A percentile compares a stretch with the other conserved stretches of the same genome.
Conservation (phyloP, 2,329 filamentous ascomycete genomes). For the Aureobasidium pullulans region DNA sequence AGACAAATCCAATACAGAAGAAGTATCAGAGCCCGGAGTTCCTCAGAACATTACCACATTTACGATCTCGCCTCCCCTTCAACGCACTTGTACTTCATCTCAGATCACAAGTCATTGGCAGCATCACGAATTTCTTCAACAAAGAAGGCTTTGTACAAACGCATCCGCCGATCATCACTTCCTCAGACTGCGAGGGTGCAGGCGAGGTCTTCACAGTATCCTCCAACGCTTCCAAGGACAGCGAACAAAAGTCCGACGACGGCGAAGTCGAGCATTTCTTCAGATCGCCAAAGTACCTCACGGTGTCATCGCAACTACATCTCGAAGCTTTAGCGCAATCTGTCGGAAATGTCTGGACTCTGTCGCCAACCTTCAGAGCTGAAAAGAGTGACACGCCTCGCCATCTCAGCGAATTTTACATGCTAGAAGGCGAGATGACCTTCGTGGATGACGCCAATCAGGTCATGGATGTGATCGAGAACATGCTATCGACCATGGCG, state of each 20-base stretch:
- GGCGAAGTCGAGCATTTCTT: slow-evolving; percentile 58
- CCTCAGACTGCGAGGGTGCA: slow-evolving; percentile 93
- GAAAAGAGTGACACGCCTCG: slow-evolving; percentile 89
- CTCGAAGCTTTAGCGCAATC: slow-evolving; percentile 86
- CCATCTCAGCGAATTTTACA: slow-evolving; percentile 96
- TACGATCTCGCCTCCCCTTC: slow-evolving; percentile 72
- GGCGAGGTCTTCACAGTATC: slow-evolving; percentile 80
- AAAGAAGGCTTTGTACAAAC: slow-evolving; percentile 67
- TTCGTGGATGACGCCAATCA: slow-evolving; percentile 63
- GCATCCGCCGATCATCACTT: slow-evolving; percentile 90
- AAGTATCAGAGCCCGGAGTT: slow-evolving; percentile 91
- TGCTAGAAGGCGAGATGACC: slow-evolving; percentile 87
- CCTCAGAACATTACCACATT: slow-evolving; percentile 78
- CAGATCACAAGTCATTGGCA: slow-evolving; percentile 69
- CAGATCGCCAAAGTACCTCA: slow-evolving; percentile 81
- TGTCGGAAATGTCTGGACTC: slow-evolving; percentile 83
- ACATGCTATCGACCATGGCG: slow-evolving; percentile 59
- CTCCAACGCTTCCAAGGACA: slow-evolving; percentile 20
- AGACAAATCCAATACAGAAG: slow-evolving; percentile 92
- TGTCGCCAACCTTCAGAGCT: slow-evolving; percentile 89
- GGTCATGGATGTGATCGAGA: slow-evolving; percentile 74
- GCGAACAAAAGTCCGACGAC: slow-evolving; percentile 28
- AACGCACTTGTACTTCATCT: slow-evolving; percentile 75
- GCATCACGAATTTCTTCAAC: slow-evolving; percentile 69
- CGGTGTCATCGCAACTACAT: slow-evolving; percentile 90